Evolutionary conservation across 2,329 filamentous ascomycete species (phyloP).

Genomic region (Chaetomium sp.): DNA sequence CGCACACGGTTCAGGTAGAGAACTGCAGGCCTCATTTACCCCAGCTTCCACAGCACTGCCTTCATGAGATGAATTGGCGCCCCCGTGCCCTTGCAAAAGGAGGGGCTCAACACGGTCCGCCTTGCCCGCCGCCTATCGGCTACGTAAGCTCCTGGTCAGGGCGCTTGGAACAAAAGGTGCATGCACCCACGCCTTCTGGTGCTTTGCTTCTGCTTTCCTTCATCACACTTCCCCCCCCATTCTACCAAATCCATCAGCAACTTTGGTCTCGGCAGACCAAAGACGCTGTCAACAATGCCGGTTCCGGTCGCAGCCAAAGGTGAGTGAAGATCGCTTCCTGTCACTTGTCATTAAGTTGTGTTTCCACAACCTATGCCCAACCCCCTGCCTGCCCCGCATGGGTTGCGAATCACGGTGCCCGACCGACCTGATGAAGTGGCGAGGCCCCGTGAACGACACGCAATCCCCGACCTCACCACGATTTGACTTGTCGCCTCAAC

Average conservation of each 20-base stretch:
- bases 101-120: background rate
- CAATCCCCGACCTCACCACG: slow-evolving; percentile 25
- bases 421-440: slow-evolving; percentile 28
- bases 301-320: slow-evolving; percentile 36
- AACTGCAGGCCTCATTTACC: background rate
- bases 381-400: slow-evolving; percentile 22
- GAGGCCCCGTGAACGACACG: slow-evolving; percentile 28
- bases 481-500: background rate
- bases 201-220: background rate
- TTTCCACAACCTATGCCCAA: slow-evolving; percentile 1
- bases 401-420: slow-evolving; percentile 24
- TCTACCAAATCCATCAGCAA: slow-evolving; percentile 7
- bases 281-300: slow-evolving; percentile 29
- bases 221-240: slow-evolving; percentile 13
- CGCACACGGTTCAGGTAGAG: background rate
- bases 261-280: slow-evolving; percentile 14
- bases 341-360: slow-evolving; percentile 9
- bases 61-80: background rate
- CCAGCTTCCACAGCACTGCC: background rate
- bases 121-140: background rate
- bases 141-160: slow-evolving; percentile 19
- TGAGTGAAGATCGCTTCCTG: slow-evolving; percentile 23
- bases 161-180: slow-evolving; percentile 13
- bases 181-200: background rate
- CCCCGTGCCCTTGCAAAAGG: background rate